Conservation (phyloP, 768 basidiomycete genomes). For the Brasilioporus rufonigricans region DNA sequence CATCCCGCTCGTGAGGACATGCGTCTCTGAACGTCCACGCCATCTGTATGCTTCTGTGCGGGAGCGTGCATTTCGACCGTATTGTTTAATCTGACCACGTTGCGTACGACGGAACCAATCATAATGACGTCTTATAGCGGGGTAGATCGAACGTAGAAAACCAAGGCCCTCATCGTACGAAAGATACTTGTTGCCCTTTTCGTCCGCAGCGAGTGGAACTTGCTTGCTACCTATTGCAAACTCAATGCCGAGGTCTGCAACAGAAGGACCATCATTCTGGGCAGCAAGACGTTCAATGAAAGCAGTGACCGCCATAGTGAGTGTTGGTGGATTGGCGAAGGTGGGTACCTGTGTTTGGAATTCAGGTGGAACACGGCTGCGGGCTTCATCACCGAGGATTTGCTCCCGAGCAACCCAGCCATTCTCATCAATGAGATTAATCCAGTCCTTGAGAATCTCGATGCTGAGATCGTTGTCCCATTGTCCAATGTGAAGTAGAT, state of each 20-base stretch:
- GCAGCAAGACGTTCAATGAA: constrained; percentile 75
- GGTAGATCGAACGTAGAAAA: constrained; percentile 81
- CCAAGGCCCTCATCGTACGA: constrained; percentile 58
- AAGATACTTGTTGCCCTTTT: constrained; percentile 47
- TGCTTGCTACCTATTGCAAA: constrained; percentile 52
- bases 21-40: constrained; percentile 83
- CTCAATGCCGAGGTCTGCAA: constrained; percentile 66
- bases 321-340: constrained; percentile 93
- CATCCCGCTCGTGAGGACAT: constrained; percentile 93
- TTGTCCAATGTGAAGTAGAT: constrained; percentile 84
- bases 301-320: constrained; percentile 89
- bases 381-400: constrained; percentile 93
- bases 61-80: constrained; percentile 79
- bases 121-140: constrained; percentile 84
- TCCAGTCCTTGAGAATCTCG: constrained; percentile 89
- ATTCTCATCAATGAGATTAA: constrained; percentile 85
- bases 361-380: constrained; percentile 88
- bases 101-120: constrained; percentile 97
- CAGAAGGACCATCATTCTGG: constrained; percentile 45
- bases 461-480: constrained; percentile 93
- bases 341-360: constrained; percentile 93
- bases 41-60: constrained; percentile 90
- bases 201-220: constrained; percentile 40
- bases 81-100: constrained; percentile 90
- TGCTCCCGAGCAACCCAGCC: constrained; percentile 98